Evolutionary conservation across 2,329 filamentous ascomycete species (phyloP).

Genomic region (Talaromyces verruculosus): DNA sequence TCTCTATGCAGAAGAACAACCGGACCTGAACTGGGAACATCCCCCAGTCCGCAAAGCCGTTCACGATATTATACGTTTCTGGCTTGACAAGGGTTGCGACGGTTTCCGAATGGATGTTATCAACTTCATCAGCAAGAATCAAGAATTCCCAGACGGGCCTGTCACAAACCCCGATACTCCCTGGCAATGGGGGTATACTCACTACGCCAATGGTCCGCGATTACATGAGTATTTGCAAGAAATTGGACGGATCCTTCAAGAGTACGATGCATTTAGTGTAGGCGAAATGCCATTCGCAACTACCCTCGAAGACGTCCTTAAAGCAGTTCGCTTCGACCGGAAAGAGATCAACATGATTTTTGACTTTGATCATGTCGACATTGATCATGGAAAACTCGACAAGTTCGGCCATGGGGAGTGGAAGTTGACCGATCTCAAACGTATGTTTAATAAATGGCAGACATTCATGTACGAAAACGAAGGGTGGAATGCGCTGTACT

Average conservation of each 20-base stretch:
- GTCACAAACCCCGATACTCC: constrained; percentile 30
- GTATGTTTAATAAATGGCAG: constrained; percentile 59
- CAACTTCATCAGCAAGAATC: constrained; percentile 68
- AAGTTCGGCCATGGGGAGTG: constrained; percentile 52
- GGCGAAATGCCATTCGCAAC: constrained; percentile 60
- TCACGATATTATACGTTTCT: constrained; percentile 73
- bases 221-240: constrained; percentile 59
- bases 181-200: constrained; percentile 40
- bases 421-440: constrained; percentile 54
- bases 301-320: constrained; percentile 52
- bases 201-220: constrained; percentile 58
- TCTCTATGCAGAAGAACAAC: constrained; percentile 73
- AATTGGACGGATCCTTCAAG: constrained; percentile 53
- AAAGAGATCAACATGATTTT: constrained; percentile 71
- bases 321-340: constrained; percentile 56
- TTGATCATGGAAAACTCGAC: constrained; percentile 54
- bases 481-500: constrained; percentile 65
- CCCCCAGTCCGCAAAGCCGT: constrained; percentile 66
- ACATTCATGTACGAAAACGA: constrained; percentile 58
- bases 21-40: constrained; percentile 85
- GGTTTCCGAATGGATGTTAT: constrained; percentile 75
- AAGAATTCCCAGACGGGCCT: constrained; percentile 51
- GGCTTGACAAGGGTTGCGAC: constrained; percentile 71
- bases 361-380: constrained; percentile 67
- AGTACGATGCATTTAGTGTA: constrained; percentile 60